Percentiles rank a stretch among this genome's conserved stretches.
These are phyloP conservation scores for Aspergillus tanneri DNA, from an alignment of 2,329 filamentous ascomycete genomes.

Conservation along the genomic window DNA sequence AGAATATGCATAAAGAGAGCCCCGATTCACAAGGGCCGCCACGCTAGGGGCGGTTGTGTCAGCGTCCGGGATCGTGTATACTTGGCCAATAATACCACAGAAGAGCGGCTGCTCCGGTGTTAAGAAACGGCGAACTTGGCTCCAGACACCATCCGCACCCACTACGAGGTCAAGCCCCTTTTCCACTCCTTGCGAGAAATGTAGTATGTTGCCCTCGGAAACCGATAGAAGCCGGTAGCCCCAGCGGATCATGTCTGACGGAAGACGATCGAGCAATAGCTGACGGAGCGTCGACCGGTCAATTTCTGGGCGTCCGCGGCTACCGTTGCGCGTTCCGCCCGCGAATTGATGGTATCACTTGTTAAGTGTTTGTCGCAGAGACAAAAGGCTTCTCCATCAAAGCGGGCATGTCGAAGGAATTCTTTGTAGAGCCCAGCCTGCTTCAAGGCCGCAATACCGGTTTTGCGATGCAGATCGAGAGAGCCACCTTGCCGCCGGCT, in stretches of 20 bases:
- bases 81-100: conserved; percentile 8
- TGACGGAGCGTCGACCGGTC: background rate
- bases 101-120: conserved; percentile 24
- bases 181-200: conserved; percentile 2
- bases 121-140: conserved; percentile 21
- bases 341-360: background rate
- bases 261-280: background rate
- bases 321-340: too few species aligned
- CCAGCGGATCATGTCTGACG: background rate
- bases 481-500: conserved; percentile 19
- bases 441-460: conserved; percentile 26
- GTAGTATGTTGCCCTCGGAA: conserved; percentile 2
- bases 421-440: conserved; percentile 24
- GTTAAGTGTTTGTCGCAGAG: background rate
- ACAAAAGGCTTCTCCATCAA: background rate
- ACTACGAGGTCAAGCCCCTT: conserved; percentile 25
- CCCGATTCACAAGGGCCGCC: too few species aligned
- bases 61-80: background rate
- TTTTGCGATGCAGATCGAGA: conserved; percentile 30
- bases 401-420: conserved; percentile 16
- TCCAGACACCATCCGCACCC: conserved; percentile 34
- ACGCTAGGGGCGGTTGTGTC: background rate
- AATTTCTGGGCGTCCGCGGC: conserved; percentile 2
- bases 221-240: background rate
- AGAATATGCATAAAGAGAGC: too few species aligned